These are phyloP conservation scores for Leptographium wingfieldii DNA, from an alignment of 2,329 filamentous ascomycete genomes.

Conservation along the genomic window DNA sequence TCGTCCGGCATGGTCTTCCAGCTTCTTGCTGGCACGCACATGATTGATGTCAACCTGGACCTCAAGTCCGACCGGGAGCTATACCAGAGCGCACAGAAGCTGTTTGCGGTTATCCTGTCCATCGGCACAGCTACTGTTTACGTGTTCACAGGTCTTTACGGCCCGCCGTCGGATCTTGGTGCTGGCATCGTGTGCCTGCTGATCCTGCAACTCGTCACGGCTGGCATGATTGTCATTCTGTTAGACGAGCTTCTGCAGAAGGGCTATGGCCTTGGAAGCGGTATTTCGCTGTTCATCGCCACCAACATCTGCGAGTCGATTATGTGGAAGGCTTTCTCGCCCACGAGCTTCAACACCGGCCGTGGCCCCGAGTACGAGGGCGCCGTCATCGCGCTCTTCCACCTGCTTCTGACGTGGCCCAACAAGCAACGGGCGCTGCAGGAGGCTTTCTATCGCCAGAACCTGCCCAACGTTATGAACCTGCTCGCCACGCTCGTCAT, in stretches of 20 bases:
- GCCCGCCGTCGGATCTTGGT: slow-evolving; percentile 89
- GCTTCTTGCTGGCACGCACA: slow-evolving; percentile 96
- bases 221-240: slow-evolving; percentile 96
- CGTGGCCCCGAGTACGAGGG: slow-evolving; percentile 98
- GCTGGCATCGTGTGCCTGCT: slow-evolving; percentile 97
- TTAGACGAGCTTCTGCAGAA: slow-evolving; percentile 98
- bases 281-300: slow-evolving; percentile 98
- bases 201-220: slow-evolving; percentile 94
- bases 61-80: slow-evolving; percentile 99
- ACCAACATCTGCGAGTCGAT: slow-evolving; percentile 99
- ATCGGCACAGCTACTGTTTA: slow-evolving; percentile 97
- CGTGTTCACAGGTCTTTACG: slow-evolving; percentile 96
- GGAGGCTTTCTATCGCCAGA: slow-evolving; percentile 99
- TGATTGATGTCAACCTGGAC: slow-evolving; percentile 99
- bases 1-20: slow-evolving; percentile 99
- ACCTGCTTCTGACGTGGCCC: slow-evolving; percentile 94
- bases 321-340: slow-evolving; percentile 99
- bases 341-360: slow-evolving; percentile 97
- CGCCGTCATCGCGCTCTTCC: slow-evolving; percentile 94
- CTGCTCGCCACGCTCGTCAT: slow-evolving; percentile 82
- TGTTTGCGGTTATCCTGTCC: slow-evolving; percentile 93
- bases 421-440: slow-evolving; percentile 98
- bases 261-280: slow-evolving; percentile 95
- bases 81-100: slow-evolving; percentile 99
- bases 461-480: slow-evolving; percentile 99